Base-by-base conservation (phyloP, 2,329 filamentous ascomycete genomes). In the Ascochyta clinopodiicola region DNA sequence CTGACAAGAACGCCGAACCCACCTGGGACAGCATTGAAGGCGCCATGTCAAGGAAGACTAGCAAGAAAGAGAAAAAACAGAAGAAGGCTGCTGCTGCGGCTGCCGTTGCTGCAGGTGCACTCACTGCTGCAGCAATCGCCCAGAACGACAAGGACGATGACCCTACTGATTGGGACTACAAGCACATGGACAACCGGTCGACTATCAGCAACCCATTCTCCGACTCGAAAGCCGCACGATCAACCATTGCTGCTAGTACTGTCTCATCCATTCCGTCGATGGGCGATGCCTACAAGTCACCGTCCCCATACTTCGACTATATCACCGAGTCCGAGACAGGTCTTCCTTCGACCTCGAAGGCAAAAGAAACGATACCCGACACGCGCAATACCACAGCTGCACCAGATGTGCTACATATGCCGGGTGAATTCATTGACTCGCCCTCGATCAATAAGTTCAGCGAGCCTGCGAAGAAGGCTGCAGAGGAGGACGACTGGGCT, bases 351-450 rank as follows among this genome's bases (percentile, higher is more conserved):
- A 29, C 51, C n/a, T 47, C 57, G 6, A 56, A 50, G 2, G 39
- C 56, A 12, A 72, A 62, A 56, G 71, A 61, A 49, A 63, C 53
- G 24, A 75, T 73, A 17, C 77, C 77, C 58, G 70, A 79, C 15
- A 72, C 73, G 56, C 63, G 61, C 51, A 63, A 74, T 61, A 42
- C 64, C 58, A 60, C 64, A 48, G 77, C 79, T 17, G 86, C 87
- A 3, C 83, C 86, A 3, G 87, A 88, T 64, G 83, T 84, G 13
- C 68, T 80, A 38, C 81, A 84, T 52, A 84, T 88, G 72, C 87
- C 88, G 22, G 88, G 88, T 19, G 77, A 82, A 9, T 92, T 89
- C 57, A 72, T 79, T 37, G 77, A 79, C 6, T 58, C 71, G 38
- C 76, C 57, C 8, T 49, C 51, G 15, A 19, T 48, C 10, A 39